Conservation (phyloP, 768 basidiomycete genomes). For the Mycena vitilis region DNA sequence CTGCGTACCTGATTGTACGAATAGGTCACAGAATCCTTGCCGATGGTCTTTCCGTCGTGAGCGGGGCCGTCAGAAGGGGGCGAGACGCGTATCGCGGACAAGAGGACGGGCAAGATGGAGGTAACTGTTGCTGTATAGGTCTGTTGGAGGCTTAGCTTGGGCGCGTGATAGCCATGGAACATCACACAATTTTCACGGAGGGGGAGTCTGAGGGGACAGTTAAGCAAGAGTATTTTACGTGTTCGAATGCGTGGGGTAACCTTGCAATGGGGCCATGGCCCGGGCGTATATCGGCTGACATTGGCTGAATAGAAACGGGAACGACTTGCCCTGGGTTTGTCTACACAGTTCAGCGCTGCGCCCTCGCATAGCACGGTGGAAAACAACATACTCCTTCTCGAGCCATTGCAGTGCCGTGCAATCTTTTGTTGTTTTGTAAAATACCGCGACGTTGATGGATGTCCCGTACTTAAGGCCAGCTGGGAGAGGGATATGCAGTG, state of each 20-base stretch:
- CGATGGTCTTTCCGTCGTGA: conserved; percentile 80
- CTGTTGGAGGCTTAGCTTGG: conserved; percentile 46
- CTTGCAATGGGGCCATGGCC: conserved; percentile 83
- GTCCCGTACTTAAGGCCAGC: conserved; percentile 54
- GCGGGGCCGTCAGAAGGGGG: conserved; percentile 77
- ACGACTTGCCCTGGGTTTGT: conserved; percentile 87
- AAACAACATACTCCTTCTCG: conserved; percentile 68
- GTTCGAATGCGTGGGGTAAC: conserved; percentile 37
- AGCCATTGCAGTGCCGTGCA: conserved; percentile 91
- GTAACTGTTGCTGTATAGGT: conserved; percentile 87
- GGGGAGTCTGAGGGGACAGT: conserved; percentile 72
- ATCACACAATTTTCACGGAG: conserved; percentile 81
- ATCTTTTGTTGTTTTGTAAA: conserved; percentile 78
- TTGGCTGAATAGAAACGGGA: conserved; percentile 92
- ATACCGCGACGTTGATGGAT: conserved; percentile 64
- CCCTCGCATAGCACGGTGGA: conserved; percentile 34
- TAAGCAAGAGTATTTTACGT: background rate
- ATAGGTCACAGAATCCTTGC: conserved; percentile 80
- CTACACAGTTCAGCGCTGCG: conserved; percentile 47
- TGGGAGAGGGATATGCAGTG: conserved; percentile 71
- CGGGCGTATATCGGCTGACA: conserved; percentile 94
- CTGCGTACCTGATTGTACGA: conserved; percentile 77
- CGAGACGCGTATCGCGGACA: conserved; percentile 85
- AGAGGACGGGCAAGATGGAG: conserved; percentile 85
- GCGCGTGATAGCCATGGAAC: conserved; percentile 7